phyloP scores from a whole-genome alignment of 352 stramenopile genomes.

The Aphanomyces stellatus region DNA sequence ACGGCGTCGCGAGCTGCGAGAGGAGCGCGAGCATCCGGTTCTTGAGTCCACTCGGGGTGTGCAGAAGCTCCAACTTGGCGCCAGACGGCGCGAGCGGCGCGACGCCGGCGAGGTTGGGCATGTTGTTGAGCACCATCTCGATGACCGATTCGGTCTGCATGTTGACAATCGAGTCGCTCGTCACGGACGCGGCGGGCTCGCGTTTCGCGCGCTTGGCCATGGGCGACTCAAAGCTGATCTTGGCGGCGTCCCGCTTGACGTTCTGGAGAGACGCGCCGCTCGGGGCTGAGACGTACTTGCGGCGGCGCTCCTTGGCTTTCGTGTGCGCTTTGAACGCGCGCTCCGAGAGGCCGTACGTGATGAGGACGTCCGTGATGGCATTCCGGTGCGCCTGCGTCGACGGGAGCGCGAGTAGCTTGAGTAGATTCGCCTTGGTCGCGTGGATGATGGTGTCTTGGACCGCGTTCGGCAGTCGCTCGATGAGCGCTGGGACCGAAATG shows the following conservation, averaged over 20 bases:
- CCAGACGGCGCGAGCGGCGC: slow-evolving; percentile 19
- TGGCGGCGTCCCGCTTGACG: slow-evolving; percentile 40
- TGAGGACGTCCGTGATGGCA: slow-evolving; percentile 65
- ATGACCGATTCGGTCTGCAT: slow-evolving; percentile 61
- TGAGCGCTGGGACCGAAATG: slow-evolving; percentile 22
- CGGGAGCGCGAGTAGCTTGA: slow-evolving; percentile 62
- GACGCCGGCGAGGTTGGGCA: slow-evolving; percentile 45
- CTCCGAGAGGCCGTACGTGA: slow-evolving; percentile 55
- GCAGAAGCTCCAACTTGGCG: slow-evolving; percentile 46
- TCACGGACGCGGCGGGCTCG: slow-evolving; percentile 24
- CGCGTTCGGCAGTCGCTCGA: neutral
- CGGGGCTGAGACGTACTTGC: slow-evolving; percentile 62
- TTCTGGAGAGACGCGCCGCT: slow-evolving; percentile 63
- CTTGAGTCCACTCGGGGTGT: slow-evolving; percentile 68
- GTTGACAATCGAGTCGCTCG: slow-evolving; percentile 63
- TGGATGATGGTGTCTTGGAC: slow-evolving; percentile 30
- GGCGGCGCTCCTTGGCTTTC: slow-evolving; percentile 68
- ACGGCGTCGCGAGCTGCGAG: slow-evolving; percentile 57
- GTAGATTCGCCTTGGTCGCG: slow-evolving; percentile 55
- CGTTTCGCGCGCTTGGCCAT: slow-evolving; percentile 16
- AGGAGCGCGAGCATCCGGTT: slow-evolving; percentile 48
- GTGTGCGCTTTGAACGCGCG: slow-evolving; percentile 67
- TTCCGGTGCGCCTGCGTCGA: slow-evolving; percentile 46
- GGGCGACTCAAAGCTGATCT: slow-evolving; percentile 6
- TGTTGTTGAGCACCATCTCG: slow-evolving; percentile 61